Evolutionary conservation across 192 early-diverging fungal genomes (phyloP).

Genomic region (Podila horticola): DNA sequence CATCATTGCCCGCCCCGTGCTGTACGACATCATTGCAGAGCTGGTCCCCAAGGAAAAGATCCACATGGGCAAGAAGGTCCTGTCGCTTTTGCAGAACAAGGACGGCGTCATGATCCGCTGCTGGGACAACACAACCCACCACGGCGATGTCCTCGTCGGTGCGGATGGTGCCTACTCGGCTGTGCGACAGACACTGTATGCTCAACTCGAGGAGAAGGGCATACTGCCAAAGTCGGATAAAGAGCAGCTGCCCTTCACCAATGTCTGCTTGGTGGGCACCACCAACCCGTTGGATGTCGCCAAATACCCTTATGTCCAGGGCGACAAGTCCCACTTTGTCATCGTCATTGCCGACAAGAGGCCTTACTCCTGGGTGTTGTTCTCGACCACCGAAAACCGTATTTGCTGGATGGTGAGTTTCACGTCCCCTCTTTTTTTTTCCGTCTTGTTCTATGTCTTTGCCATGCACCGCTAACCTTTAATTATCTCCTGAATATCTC

Average conservation of each 20-base stretch:
- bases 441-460: not conserved
- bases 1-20: constrained; percentile 15
- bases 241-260: constrained; percentile 6
- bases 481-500: not conserved
- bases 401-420: constrained; percentile 18
- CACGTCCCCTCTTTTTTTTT: not conserved
- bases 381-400: constrained; percentile 6
- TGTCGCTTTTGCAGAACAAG: constrained; percentile 4
- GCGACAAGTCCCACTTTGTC: not conserved
- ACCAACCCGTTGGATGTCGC: not conserved
- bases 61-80: constrained; percentile 12
- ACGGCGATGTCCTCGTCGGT: constrained; percentile 29
- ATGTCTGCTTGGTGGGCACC: constrained; percentile 13
- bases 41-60: constrained; percentile 15
- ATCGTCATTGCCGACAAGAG: not conserved
- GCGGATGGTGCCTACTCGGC: constrained; percentile 30
- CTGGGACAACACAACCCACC: constrained; percentile 12
- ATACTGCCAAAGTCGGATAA: constrained; percentile 2
- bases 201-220: not conserved
- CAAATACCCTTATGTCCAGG: not conserved
- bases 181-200: constrained; percentile 21
- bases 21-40: constrained; percentile 7
- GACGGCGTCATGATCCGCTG: constrained; percentile 21
- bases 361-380: constrained; percentile 24
- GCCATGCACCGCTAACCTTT: not conserved